A percentile compares a stretch with the other conserved stretches of the same genome.
phyloP scores from a whole-genome alignment of 2,329 filamentous ascomycete species.

The Graphiopsis chlorocephala region DNA sequence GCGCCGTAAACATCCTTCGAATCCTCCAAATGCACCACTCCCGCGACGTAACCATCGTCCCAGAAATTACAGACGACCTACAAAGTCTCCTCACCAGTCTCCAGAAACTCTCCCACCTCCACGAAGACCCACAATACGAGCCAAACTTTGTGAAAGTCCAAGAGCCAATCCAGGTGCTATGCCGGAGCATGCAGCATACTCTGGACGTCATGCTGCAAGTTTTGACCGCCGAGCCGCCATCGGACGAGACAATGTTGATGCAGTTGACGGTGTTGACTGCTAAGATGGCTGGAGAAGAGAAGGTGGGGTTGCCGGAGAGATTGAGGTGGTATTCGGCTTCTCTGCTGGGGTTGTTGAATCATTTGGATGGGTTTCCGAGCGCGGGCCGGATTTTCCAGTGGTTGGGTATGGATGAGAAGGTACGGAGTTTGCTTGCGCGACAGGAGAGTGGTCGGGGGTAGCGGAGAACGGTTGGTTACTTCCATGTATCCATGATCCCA shows the following conservation, averaged over 20 bases:
- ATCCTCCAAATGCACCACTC: not conserved
- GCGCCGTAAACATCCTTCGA: not conserved
- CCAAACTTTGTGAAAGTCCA: not conserved
- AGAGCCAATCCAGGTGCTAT: not conserved
- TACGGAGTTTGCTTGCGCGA: not conserved
- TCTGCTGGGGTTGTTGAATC: not conserved
- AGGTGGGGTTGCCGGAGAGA: not conserved
- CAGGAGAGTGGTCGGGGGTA: not conserved
- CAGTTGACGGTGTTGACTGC: too few species aligned
- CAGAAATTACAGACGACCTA: not conserved
- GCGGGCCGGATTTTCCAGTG: not conserved
- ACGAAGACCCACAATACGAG: not conserved
- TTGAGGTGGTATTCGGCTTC: not conserved
- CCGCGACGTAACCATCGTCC: not conserved
- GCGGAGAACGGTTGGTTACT: too few species aligned
- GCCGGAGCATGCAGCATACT: not conserved
- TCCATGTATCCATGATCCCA: too few species aligned
- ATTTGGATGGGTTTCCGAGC: not conserved
- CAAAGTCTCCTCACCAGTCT: not conserved
- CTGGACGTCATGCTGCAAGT: not conserved
- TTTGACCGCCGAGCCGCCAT: not conserved
- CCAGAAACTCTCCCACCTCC: not conserved
- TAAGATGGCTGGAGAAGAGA: not conserved
- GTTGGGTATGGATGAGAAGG: not conserved
- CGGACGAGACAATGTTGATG: not conserved